Base-by-base conservation (phyloP, 352 stramenopile species). In the Globisporangium polare region DNA sequence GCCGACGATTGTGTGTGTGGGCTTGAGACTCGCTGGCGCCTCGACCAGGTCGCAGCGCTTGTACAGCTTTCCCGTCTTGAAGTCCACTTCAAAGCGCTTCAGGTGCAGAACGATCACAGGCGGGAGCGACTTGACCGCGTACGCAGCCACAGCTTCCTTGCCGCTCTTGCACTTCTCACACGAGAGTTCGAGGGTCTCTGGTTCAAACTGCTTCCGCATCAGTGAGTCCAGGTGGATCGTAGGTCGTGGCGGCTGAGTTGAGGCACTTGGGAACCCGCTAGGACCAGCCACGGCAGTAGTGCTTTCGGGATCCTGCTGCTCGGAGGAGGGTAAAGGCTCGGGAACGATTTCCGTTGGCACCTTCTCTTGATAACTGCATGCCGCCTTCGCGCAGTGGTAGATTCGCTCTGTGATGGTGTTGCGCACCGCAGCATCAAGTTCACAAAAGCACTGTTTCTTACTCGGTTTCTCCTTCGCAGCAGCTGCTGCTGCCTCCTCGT, bases 31-130 rank as follows among this genome's bases (percentile, higher is more conserved):
- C 4, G 64, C 60, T n/a, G 85, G 82, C 1, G 87, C 75, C 15
- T 89, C 68, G n/a, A 96, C 75, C 5, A 80, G 58, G 58, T 96
- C 87, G 39, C 81, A 88, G 13, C 87, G 83, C 72, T 96, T 96
- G 56, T 82, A 91, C 18, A 90, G 59, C n/a, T 72, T 74, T 15
- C 83, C 82, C 20, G 69, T 83, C 22, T 75, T 58, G 24, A 79
- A 76, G 29, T 93, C 80, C 1, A 96, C 77, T 62, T 96, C 87
- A 37, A 96, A 96, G 29, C 87, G 80, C 69, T 96, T 96, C 35
- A 96, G 43, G 42, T 96, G 87, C 12, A 94, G 75, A 18, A 94
- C 81, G 3, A 96, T 63, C 26, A 94, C 69, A 0, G 74, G 75
- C 15, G 87, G 87, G 15, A 94, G 58, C 24, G 75, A 84, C 33